A percentile compares a stretch with the other conserved stretches of the same genome.
These are phyloP conservation scores for Achaetomiella virescens DNA, from an alignment of 495 filamentous ascomycete genomes.

Conservation along the genomic window DNA sequence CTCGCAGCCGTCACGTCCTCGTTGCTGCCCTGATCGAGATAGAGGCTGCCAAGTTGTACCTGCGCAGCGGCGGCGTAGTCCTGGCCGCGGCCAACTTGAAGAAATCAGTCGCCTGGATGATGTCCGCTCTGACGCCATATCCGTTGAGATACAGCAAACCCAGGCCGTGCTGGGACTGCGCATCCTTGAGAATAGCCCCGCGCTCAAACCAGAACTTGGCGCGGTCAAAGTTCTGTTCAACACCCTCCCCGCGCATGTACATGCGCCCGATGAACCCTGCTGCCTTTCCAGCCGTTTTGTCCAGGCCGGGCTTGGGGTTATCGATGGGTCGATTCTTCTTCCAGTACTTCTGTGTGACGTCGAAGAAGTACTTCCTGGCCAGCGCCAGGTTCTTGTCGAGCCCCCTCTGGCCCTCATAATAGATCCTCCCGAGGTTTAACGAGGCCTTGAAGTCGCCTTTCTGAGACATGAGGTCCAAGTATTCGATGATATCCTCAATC, in stretches of 20 bases:
- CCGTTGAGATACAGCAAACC: constrained; percentile 86
- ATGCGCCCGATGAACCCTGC: constrained; percentile 90
- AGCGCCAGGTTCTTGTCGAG: constrained; percentile 65
- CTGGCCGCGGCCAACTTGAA: constrained; percentile 78
- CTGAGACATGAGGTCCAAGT: constrained; percentile 84
- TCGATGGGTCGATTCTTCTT: constrained; percentile 48
- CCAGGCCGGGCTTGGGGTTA: constrained; percentile 50
- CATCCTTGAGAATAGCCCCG: constrained; percentile 71
- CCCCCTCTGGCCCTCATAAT: constrained; percentile 81
- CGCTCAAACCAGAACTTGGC: constrained; percentile 83
- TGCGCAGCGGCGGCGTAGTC: constrained; percentile 77
- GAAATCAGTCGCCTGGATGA: constrained; percentile 65
- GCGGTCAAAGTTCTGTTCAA: constrained; percentile 67
- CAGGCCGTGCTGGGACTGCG: constrained; percentile 77
- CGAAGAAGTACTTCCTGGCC: constrained; percentile 77
- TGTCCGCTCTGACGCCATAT: constrained; percentile 68
- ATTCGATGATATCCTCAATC: constrained; percentile 91
- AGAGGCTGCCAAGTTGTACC: constrained; percentile 75
- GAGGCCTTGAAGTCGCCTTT: constrained; percentile 92
- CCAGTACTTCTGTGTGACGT: constrained; percentile 84
- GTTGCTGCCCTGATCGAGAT: constrained; percentile 82
- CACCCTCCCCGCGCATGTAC: constrained; percentile 87
- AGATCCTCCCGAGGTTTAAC: constrained; percentile 77
- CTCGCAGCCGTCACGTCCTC: constrained; percentile 58
- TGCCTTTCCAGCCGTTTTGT: constrained; percentile 80